These are phyloP conservation scores for Encephalitozoon romaleae DNA, from an alignment of 371 early-diverging fungal genomes.

Conservation along the genomic window DNA sequence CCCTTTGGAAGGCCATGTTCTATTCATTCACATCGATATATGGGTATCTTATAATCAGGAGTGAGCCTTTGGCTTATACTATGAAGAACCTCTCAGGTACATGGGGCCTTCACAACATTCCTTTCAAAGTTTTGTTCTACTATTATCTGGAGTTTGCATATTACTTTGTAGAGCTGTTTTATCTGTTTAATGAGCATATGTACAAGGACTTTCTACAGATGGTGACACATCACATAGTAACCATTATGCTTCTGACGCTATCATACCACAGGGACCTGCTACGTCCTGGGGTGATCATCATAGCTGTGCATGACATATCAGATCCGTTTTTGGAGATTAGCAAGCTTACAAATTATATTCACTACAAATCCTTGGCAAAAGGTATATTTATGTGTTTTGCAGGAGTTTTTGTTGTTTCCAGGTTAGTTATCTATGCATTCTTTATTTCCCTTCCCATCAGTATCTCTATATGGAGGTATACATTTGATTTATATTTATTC, in stretches of 20 bases:
- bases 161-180: slow-evolving; percentile 48
- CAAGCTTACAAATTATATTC: slow-evolving; percentile 62
- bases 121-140: slow-evolving; percentile 34
- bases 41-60: slow-evolving; percentile 21
- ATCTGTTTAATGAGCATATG: slow-evolving; percentile 47
- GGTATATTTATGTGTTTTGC: slow-evolving; percentile 63
- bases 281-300: slow-evolving; percentile 62
- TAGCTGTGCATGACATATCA: slow-evolving; percentile 63
- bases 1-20: slow-evolving; percentile 47
- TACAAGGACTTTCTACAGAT: slow-evolving; percentile 57
- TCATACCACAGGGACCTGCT: slow-evolving; percentile 54
- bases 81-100: slow-evolving; percentile 25
- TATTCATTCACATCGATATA: slow-evolving; percentile 25
- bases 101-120: slow-evolving; percentile 28
- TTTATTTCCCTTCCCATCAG: slow-evolving; percentile 42
- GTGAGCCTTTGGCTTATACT: slow-evolving; percentile 41
- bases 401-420: slow-evolving; percentile 61
- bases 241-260: slow-evolving; percentile 59
- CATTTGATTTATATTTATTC: not conserved
- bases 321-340: slow-evolving; percentile 66
- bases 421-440: slow-evolving; percentile 54
- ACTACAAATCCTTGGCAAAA: slow-evolving; percentile 58
- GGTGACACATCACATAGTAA: slow-evolving; percentile 63
- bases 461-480: slow-evolving; percentile 27
- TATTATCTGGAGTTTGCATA: slow-evolving; percentile 49